These are phyloP conservation scores for Apiospora rasikravindrae DNA, from an alignment of 2,329 filamentous ascomycete species.

Conservation along the genomic window DNA sequence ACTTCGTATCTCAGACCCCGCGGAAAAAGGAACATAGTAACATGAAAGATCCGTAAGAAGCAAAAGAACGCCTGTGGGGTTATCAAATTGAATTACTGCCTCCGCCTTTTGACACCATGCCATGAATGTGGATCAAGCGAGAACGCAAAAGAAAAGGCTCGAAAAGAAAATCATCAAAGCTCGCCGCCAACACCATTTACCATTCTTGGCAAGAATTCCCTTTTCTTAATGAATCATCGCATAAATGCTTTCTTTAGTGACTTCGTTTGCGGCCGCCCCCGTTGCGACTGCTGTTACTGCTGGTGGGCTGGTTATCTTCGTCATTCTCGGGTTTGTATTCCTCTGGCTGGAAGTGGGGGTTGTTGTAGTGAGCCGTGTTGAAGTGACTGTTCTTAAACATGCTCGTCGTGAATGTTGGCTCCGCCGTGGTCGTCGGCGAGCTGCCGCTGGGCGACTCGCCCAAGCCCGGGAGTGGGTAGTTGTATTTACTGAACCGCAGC, in stretches of 20 bases:
- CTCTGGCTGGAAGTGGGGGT: constrained; percentile 65
- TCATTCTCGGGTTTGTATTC: constrained; percentile 51
- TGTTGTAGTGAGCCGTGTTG: constrained; percentile 71
- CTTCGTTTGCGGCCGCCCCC: constrained; percentile 21
- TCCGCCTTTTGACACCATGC: constrained; percentile 17
- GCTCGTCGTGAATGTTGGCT: constrained; percentile 57
- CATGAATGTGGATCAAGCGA: constrained; percentile 7
- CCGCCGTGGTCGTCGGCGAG: constrained; percentile 34
- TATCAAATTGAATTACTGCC: constrained; percentile 15
- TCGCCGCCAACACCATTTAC: constrained; percentile 8
- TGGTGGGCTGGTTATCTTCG: constrained; percentile 40
- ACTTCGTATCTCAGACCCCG: background rate
- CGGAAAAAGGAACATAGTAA: background rate
- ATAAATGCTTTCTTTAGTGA: constrained; percentile 1
- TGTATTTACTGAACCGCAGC: constrained; percentile 61
- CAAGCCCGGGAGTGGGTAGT: constrained; percentile 44
- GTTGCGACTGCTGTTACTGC: constrained; percentile 25
- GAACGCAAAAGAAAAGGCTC: background rate
- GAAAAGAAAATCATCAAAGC: background rate
- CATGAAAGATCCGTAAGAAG: background rate
- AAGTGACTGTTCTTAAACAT: constrained; percentile 71
- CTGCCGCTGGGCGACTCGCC: constrained; percentile 41
- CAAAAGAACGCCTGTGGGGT: background rate
- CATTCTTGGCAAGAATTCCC: background rate
- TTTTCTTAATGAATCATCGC: background rate